Percentiles rank a stretch among this genome's conserved stretches.
phyloP scores from a whole-genome alignment of 1,139 yeast genomes.

The Diutina neorugosa region DNA sequence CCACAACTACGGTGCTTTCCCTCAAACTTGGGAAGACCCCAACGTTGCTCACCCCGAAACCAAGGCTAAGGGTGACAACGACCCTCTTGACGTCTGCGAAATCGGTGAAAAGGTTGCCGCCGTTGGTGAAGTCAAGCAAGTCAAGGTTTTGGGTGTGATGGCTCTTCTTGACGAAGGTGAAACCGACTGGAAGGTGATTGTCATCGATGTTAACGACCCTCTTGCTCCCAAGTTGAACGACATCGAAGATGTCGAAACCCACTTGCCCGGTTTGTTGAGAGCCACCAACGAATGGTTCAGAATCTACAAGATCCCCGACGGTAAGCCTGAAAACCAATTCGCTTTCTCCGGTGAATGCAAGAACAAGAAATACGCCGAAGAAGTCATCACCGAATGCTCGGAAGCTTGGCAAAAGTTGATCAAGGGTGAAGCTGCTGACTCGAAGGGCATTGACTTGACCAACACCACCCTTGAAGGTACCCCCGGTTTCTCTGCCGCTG shows the following conservation, averaged over 20 bases:
- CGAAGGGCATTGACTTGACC: slow-evolving; percentile 32
- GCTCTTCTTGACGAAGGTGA: slow-evolving; percentile 96
- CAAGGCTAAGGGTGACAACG: slow-evolving; percentile 74
- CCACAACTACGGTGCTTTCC: slow-evolving; percentile 96
- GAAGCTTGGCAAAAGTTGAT: slow-evolving; percentile 68
- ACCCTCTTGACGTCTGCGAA: slow-evolving; percentile 94
- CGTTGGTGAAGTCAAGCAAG: slow-evolving; percentile 69
- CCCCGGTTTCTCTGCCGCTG: slow-evolving; percentile 31
- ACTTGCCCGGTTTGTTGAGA: slow-evolving; percentile 76
- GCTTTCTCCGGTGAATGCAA: slow-evolving; percentile 77
- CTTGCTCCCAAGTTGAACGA: slow-evolving; percentile 64
- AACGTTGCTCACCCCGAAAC: slow-evolving; percentile 22
- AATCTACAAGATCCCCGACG: slow-evolving; percentile 90
- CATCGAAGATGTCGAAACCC: slow-evolving; percentile 68
- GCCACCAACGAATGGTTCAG: slow-evolving; percentile 91
- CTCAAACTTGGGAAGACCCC: slow-evolving; percentile 93
- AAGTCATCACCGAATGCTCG: slow-evolving; percentile 62
- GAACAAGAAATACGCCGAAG: slow-evolving; percentile 57
- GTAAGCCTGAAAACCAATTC: slow-evolving; percentile 78
- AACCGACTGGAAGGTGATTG: slow-evolving; percentile 94
- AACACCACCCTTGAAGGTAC: slow-evolving; percentile 64
- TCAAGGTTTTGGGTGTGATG: slow-evolving; percentile 84
- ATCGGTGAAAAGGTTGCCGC: slow-evolving; percentile 64
- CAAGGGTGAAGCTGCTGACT: slow-evolving; percentile 34
- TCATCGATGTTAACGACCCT: slow-evolving; percentile 73